Conservation (phyloP, 2,329 filamentous ascomycete species). For the Chaetothyriales sp. region DNA sequence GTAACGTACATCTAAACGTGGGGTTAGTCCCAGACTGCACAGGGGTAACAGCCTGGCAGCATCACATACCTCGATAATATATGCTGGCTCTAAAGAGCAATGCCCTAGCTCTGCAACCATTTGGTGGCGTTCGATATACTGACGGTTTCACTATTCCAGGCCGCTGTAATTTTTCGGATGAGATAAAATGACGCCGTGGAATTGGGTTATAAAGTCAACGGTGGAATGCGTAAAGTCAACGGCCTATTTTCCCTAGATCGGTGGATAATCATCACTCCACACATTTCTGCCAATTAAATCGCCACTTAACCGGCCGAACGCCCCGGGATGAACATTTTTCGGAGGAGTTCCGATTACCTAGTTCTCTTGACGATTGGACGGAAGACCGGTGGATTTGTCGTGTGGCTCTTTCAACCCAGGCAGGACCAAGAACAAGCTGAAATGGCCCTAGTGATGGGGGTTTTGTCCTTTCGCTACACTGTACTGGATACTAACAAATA, state of each 20-base stretch:
- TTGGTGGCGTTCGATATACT: neutral
- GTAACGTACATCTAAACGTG: neutral
- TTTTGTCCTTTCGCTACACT: no score
- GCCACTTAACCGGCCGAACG: neutral
- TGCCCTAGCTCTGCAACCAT: neutral
- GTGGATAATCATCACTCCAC: neutral
- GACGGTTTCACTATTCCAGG: neutral
- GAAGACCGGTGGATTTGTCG: neutral
- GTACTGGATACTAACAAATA: no score
- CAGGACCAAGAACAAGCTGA: neutral
- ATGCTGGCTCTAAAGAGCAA: neutral
- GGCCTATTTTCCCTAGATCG: neutral
- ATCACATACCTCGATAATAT: neutral
- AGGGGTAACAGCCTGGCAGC: neutral
- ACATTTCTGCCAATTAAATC: neutral
- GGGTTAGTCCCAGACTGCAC: neutral
- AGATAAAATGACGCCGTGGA: neutral
- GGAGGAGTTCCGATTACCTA: neutral
- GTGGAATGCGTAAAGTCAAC: neutral
- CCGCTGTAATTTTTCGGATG: neutral
- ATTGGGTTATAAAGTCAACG: neutral
- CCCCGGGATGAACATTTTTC: neutral
- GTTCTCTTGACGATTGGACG: neutral
- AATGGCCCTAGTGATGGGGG: neutral
- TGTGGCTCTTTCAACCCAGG: neutral